Evolutionary conservation across 2,329 filamentous ascomycete species (phyloP), one percentile per base, ranked within the genome.

Genomic region (Aspergillus udagawae): DNA sequence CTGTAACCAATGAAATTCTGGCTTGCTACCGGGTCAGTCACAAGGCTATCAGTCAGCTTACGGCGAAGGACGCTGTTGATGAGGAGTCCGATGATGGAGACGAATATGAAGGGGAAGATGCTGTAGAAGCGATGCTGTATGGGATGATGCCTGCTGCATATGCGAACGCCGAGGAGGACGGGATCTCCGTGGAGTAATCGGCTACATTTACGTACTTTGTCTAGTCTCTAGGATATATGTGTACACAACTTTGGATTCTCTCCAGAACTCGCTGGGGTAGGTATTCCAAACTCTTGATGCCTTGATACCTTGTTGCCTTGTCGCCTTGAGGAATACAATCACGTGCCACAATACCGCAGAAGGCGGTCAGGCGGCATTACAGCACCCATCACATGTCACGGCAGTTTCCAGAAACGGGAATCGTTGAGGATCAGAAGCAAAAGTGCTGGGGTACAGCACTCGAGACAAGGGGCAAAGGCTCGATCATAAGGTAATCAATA

Each of bases 11-110:
- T 52, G 65, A 67, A 6, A 59, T 72, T 3, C 51, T 73, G 6
- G 61, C 66, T 12, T 69, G 65, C 54, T 72, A 70, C 48, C 65
- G 65, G n/a, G 63, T 73, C 14, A 73, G 69, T 51, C 67, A 65
- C 57, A 73, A 69, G 57, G 62, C 61, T 48, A 64, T 71, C 10
- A 56, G 65, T 5, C 67, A 65, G 23, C 57, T 74, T 10, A 64
- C 64, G 0, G 65, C 64, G 1, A 61, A 56, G 23, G 65, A 69
- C n/a, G 52, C 58, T 0, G 53, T 53, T 0, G 65, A 42, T 9
- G 61, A 65, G 12, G 60, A 60, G 45, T 53, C 52, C 6, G 56
- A 52, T 3, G 59, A 58, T 3, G 58, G 49, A 10, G 62, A 65
- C 27, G 69, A 70, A 29, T 70, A 67, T 55, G 70, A 72, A 51